Evolutionary conservation across 345 rosid genomes (phyloP), one percentile per base, ranked within the genome.

Genomic region (Eucalyptus cloeziana): DNA sequence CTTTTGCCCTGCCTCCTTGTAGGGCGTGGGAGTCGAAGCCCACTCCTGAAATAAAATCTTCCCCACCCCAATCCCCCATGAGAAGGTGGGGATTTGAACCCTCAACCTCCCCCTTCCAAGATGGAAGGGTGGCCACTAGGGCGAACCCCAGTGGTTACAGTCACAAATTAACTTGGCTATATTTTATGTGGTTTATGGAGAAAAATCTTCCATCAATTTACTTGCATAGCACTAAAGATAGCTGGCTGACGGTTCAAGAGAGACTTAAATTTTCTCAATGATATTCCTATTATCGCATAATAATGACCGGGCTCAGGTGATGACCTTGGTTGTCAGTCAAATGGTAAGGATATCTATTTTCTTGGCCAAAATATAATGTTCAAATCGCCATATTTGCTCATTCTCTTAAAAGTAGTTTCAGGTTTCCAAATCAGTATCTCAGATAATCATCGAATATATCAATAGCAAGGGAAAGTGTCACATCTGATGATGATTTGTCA

Each of bases 371-470:
- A 16, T 33, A 4, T 17, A 7, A 19, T 8, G 4, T 16, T 60
- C 69, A 60, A 60, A 60, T 60, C 31, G 0, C 12, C 7, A 27
- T 30, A 60, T 11, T 12, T 60, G 0, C n/a, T 25, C n/a, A 58
- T 58, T 58, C 0, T 58, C 64, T 58, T 21, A 58, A 25, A 24
- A 12, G n/a, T 58, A 7, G 13, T 58, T 58, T 0, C 1, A 58
- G 0, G n/a, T 58, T 25, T 27, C 13, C 64, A 58, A 58, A 58
- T 27, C 7, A 58, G n/a, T 5, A 7, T 60, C 33, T 60, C 15
- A 0, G 1, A 60, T 12, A 27, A 27, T 60, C 0, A 60, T 27
- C 8, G 0, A 60, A 13, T 22, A 9, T 56, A 24, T 56, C 0
- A 8, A 0, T 22, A 56, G 12, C 30, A 56, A 24, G 27, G 27